These are phyloP conservation scores for Tuber melanosporum DNA, from an alignment of 495 filamentous ascomycete species.

Conservation along the genomic window DNA sequence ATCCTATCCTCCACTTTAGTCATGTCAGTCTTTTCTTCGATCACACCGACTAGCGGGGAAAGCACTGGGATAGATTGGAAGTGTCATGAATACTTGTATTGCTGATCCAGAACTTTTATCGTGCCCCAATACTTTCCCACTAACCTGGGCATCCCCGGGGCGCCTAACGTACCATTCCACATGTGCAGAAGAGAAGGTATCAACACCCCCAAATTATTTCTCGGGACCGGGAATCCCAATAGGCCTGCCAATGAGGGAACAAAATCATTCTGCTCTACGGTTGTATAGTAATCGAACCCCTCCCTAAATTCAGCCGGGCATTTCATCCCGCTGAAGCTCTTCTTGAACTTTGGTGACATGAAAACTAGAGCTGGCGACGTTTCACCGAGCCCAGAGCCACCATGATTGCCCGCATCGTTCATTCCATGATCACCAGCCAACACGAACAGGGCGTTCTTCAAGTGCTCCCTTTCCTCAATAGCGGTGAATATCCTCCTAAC, in stretches of 20 bases:
- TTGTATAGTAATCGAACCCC: slow-evolving; percentile 72
- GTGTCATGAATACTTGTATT: slow-evolving; percentile 2
- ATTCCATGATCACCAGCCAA: slow-evolving; percentile 94
- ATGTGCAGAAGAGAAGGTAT: slow-evolving; percentile 70
- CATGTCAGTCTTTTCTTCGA: slow-evolving; percentile 25
- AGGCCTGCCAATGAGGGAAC: slow-evolving; percentile 82
- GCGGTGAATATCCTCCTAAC: slow-evolving; percentile 68
- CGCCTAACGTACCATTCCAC: slow-evolving; percentile 51
- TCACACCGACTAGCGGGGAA: slow-evolving; percentile 1
- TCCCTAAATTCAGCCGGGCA: slow-evolving; percentile 46
- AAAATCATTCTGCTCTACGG: slow-evolving; percentile 86
- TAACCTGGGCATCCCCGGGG: background rate
- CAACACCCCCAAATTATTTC: slow-evolving; percentile 85
- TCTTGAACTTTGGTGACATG: slow-evolving; percentile 74
- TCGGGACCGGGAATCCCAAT: slow-evolving; percentile 80
- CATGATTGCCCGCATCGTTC: slow-evolving; percentile 98
- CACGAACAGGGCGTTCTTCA: slow-evolving; percentile 72
- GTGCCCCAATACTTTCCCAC: slow-evolving; percentile 1
- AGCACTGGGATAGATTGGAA: background rate
- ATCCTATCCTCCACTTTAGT: slow-evolving; percentile 53
- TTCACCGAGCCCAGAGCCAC: slow-evolving; percentile 84
- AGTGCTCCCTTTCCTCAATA: slow-evolving; percentile 61
- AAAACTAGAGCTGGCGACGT: slow-evolving; percentile 90
- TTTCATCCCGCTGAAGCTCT: slow-evolving; percentile 43
- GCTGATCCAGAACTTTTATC: slow-evolving; percentile 5